phyloP scores from a whole-genome alignment of 2,329 filamentous ascomycete species.

The Beauveria sp. region DNA sequence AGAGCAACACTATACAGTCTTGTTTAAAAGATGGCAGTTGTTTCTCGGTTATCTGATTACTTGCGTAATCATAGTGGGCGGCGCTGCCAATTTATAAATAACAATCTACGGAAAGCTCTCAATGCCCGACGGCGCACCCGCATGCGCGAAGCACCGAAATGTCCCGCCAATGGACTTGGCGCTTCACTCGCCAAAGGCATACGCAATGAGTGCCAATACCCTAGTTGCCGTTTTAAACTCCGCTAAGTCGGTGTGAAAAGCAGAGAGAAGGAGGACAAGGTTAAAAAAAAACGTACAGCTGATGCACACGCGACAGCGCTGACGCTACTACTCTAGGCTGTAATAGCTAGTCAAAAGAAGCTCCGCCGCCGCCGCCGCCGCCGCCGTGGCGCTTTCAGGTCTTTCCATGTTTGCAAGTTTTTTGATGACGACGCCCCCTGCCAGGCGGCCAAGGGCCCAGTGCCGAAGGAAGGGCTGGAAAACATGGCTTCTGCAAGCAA shows the following conservation, averaged over 20 bases:
- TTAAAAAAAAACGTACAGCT: neutral
- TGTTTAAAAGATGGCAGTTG: neutral
- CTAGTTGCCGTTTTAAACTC: neutral
- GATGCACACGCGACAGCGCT: neutral
- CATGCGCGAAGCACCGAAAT: neutral
- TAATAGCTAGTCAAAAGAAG: neutral
- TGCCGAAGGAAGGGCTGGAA: neutral
- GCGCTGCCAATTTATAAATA: neutral
- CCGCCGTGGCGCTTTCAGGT: neutral
- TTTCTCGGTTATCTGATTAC: neutral
- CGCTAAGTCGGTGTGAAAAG: neutral
- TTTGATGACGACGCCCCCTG: neutral
- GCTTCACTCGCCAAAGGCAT: neutral
- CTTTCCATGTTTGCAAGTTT: neutral
- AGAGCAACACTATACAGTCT: neutral
- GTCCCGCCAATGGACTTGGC: neutral
- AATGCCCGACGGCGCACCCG: neutral
- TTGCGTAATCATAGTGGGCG: neutral
- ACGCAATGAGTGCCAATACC: neutral
- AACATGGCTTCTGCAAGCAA: too few relatives aligned
- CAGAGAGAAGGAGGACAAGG: neutral
- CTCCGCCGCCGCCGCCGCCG: neutral
- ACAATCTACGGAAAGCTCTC: neutral
- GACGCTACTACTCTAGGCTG: neutral
- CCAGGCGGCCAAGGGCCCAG: neutral